Percentiles rank a stretch among this genome's conserved stretches.
phyloP scores from a whole-genome alignment of 179 eudicot genomes.

The Monotropa hypopitys region DNA sequence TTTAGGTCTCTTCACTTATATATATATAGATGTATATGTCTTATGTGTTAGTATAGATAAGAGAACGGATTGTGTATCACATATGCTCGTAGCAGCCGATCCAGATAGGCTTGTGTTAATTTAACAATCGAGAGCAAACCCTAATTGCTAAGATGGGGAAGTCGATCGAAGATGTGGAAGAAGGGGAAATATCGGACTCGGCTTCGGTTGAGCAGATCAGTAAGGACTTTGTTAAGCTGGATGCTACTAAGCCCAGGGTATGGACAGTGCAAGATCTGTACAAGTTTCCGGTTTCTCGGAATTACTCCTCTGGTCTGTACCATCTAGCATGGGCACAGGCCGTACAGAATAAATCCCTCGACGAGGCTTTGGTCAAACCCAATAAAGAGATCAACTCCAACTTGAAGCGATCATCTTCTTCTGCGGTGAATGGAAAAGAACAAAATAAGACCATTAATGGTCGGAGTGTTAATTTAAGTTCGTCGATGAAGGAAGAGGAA shows the following conservation, averaged over 20 bases:
- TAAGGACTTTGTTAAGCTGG: slow-evolving; percentile 29
- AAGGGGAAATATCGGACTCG: slow-evolving; percentile 59
- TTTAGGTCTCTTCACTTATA: neutral
- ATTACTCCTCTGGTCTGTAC: slow-evolving; percentile 53
- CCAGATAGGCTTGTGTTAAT: slow-evolving; percentile 14
- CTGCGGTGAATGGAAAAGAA: neutral
- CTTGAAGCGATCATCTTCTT: slow-evolving; percentile 10
- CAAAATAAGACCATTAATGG: slow-evolving; percentile 10
- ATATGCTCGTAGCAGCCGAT: slow-evolving; percentile 9
- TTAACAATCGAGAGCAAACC: slow-evolving; percentile 22
- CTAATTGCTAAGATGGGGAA: slow-evolving; percentile 31
- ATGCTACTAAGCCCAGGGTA: slow-evolving; percentile 26
- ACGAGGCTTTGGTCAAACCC: slow-evolving; percentile 35
- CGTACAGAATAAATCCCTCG: slow-evolving; percentile 80
- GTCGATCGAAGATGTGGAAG: slow-evolving; percentile 34
- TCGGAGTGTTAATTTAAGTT: neutral
- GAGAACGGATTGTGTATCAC: neutral
- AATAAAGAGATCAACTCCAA: neutral
- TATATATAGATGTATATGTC: neutral
- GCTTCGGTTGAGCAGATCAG: slow-evolving; percentile 35
- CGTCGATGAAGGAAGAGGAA: neutral
- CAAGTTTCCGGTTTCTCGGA: slow-evolving; percentile 49
- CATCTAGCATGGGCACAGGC: slow-evolving; percentile 95
- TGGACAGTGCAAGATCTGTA: slow-evolving; percentile 67
- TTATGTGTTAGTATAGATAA: neutral